Evolutionary conservation across 306 rosid genomes (phyloP).

Genomic region (Begonia masoniana): DNA sequence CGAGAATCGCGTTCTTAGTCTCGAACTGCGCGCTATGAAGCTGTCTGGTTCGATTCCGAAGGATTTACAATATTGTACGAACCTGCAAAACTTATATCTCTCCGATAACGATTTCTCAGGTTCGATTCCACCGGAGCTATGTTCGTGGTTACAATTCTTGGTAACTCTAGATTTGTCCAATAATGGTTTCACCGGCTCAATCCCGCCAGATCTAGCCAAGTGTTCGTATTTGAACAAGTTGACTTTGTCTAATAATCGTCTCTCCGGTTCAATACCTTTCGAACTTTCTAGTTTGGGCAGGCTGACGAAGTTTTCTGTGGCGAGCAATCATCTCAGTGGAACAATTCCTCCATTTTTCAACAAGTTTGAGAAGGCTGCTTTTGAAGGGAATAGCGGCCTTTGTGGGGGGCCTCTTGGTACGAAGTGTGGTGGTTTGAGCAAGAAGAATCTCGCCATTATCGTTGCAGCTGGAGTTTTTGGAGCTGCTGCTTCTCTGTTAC

Average conservation of each 20-base stretch:
- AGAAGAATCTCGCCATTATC: slow-evolving; percentile 70
- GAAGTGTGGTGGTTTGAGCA: slow-evolving; percentile 78
- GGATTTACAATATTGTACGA: slow-evolving; percentile 44
- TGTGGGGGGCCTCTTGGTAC: slow-evolving; percentile 75
- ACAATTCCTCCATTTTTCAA: slow-evolving; percentile 29
- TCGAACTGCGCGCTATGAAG: slow-evolving; percentile 36
- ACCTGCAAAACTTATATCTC: slow-evolving; percentile 53
- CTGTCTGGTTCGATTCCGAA: slow-evolving; percentile 47
- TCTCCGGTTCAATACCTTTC: slow-evolving; percentile 55
- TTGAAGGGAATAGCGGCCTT: slow-evolving; percentile 58
- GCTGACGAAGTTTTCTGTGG: slow-evolving; percentile 50
- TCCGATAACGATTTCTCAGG: slow-evolving; percentile 36
- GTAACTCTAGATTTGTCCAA: slow-evolving; percentile 47
- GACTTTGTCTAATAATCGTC: slow-evolving; percentile 33
- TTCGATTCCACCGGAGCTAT: slow-evolving; percentile 43
- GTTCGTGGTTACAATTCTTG: slow-evolving; percentile 61
- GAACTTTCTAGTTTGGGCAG: slow-evolving; percentile 39
- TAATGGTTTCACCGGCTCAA: slow-evolving; percentile 39
- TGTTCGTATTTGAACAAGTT: slow-evolving; percentile 54
- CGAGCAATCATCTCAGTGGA: slow-evolving; percentile 53
- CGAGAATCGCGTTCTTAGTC: slow-evolving; percentile 51
- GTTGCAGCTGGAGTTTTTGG: slow-evolving; percentile 94
- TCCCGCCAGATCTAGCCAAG: slow-evolving; percentile 36
- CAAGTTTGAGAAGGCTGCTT: slow-evolving; percentile 22
- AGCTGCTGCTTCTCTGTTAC: slow-evolving; percentile 67